Percentiles rank a stretch among this genome's conserved stretches.
Evolutionary conservation across 2,329 filamentous ascomycete genomes (phyloP).

Genomic region (Hypoxylon sp.): DNA sequence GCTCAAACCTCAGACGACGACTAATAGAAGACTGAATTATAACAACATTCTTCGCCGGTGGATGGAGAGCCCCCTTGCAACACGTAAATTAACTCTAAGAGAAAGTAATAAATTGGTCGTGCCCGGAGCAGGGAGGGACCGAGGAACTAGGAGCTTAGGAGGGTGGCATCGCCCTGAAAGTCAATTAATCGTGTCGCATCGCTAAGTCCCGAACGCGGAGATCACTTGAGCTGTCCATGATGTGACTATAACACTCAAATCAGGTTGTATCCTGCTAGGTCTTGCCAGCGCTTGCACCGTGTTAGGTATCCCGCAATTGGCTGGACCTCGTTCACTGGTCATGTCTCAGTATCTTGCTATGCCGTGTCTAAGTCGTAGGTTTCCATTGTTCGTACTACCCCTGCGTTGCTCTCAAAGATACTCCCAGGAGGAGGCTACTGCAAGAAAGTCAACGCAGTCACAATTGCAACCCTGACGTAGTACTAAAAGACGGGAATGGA

Average conservation of each 20-base stretch:
- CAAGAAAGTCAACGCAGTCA: constrained; percentile 39
- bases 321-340: constrained; percentile 12
- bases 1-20: constrained; percentile 16
- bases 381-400: constrained; percentile 31
- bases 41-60: constrained; percentile 13
- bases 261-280: constrained; percentile 26
- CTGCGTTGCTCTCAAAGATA: constrained; percentile 34
- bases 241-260: constrained; percentile 32
- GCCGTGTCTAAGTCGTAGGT: constrained; percentile 26
- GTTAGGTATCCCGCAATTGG: constrained; percentile 40
- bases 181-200: constrained; percentile 43
- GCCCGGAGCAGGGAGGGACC: constrained; percentile 32
- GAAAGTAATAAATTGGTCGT: constrained; percentile 22
- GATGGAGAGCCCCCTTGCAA: constrained; percentile 24
- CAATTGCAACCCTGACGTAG: constrained; percentile 40
- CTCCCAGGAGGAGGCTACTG: constrained; percentile 29
- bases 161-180: constrained; percentile 43
- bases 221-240: constrained; percentile 44
- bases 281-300: constrained; percentile 26
- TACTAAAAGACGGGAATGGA: constrained; percentile 36
- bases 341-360: constrained; percentile 28
- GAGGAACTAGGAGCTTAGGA: constrained; percentile 24
- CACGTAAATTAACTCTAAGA: constrained; percentile 21
- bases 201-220: constrained; percentile 45
- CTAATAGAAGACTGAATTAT: constrained; percentile 26